A percentile compares a stretch with the other conserved stretches of the same genome.
These are phyloP conservation scores for Rhynchospora pubera DNA, from an alignment of 176 grass and related monocot species.

Conservation along the genomic window DNA sequence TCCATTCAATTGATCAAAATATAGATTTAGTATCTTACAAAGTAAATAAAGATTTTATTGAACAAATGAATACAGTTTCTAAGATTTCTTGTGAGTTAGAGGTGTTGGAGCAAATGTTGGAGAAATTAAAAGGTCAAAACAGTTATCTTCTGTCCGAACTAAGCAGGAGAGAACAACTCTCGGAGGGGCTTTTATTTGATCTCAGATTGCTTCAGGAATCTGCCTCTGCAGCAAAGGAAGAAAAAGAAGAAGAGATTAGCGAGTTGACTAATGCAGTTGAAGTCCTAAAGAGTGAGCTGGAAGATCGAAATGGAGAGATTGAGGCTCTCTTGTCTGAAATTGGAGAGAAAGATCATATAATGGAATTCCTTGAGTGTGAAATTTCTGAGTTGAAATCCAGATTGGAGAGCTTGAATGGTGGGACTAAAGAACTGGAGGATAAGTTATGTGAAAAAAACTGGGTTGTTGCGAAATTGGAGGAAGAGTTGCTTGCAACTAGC, in stretches of 20 bases:
- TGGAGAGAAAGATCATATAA: constrained; percentile 36
- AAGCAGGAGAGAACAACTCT: constrained; percentile 67
- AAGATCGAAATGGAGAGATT: constrained; percentile 37
- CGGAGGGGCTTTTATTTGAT: constrained; percentile 81
- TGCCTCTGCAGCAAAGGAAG: constrained; percentile 64
- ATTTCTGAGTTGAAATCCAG: constrained; percentile 57
- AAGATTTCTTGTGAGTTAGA: constrained; percentile 54
- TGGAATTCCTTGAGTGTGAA: constrained; percentile 38
- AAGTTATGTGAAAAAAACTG: constrained; percentile 43
- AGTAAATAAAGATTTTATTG: constrained; percentile 35
- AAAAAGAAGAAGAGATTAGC: constrained; percentile 47
- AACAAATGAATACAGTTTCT: constrained; percentile 36
- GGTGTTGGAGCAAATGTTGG: constrained; percentile 36
- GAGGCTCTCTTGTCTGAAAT: constrained; percentile 44
- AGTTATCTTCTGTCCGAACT: constrained; percentile 58
- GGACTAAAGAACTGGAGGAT: constrained; percentile 38
- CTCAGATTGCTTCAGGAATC: constrained; percentile 87
- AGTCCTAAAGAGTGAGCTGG: constrained; percentile 49
- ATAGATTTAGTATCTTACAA: constrained; percentile 44
- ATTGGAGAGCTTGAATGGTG: constrained; percentile 32
- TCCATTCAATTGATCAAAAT: constrained; percentile 30
- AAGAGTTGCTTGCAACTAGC: constrained; percentile 40
- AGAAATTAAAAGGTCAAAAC: constrained; percentile 44
- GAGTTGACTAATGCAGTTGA: constrained; percentile 40
- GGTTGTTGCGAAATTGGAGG: constrained; percentile 39